A percentile compares a stretch with the other conserved stretches of the same genome.
Conservation (phyloP, 495 filamentous ascomycete genomes). For the Rusavskia elegans region DNA sequence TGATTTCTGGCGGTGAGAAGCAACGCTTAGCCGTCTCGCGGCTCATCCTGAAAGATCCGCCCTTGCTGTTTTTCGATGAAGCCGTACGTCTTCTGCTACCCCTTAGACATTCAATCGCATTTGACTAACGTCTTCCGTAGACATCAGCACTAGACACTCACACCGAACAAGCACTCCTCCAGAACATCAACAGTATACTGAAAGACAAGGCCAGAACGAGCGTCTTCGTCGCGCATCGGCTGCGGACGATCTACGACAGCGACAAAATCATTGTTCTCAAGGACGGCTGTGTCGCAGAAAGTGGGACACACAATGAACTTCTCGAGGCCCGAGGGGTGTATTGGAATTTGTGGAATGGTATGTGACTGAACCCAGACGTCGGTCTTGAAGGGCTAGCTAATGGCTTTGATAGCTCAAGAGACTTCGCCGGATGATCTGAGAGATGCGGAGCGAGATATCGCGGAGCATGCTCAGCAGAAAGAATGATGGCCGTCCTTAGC, state of each 20-base stretch:
- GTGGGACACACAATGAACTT: slow-evolving; percentile 70
- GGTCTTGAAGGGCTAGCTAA: not conserved
- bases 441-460: slow-evolving; percentile 14
- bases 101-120: no score
- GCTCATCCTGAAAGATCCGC: slow-evolving; percentile 80
- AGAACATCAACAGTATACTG: slow-evolving; percentile 87
- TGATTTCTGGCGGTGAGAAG: slow-evolving; percentile 97
- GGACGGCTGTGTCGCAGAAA: slow-evolving; percentile 69
- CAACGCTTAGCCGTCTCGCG: slow-evolving; percentile 80
- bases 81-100: slow-evolving; percentile 40
- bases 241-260: slow-evolving; percentile 87
- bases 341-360: slow-evolving; percentile 80
- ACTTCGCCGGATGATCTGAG: slow-evolving; percentile 22
- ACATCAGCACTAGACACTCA: slow-evolving; percentile 93
- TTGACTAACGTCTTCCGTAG: slow-evolving; percentile 13
- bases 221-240: slow-evolving; percentile 82
- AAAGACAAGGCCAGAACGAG: slow-evolving; percentile 79
- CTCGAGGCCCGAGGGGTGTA: slow-evolving; percentile 72
- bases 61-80: slow-evolving; percentile 92
- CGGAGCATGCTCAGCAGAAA: not conserved
- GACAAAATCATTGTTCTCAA: slow-evolving; percentile 87
- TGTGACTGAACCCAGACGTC: slow-evolving; percentile 29
- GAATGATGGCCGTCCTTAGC: not conserved
- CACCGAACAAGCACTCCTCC: slow-evolving; percentile 80
- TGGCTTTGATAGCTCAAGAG: slow-evolving; percentile 27